Evolutionary conservation across 108 stramenopile species (phyloP).

Genomic region (Skeletonema marinoi): DNA sequence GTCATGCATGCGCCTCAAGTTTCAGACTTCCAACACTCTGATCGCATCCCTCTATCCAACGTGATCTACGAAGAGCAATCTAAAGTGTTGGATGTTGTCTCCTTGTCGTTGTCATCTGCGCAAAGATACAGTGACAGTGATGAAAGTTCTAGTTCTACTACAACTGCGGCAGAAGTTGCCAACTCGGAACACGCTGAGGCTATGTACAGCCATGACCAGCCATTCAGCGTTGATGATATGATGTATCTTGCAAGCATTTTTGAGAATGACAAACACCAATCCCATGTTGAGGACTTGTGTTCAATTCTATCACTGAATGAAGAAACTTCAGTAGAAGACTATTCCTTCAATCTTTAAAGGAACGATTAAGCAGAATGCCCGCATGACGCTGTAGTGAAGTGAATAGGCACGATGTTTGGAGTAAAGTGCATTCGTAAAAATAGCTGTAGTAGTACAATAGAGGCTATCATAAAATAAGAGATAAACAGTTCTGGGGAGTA

Average conservation of each 20-base stretch:
- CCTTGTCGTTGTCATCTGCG: neutral
- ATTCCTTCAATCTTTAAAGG: constrained; percentile 30
- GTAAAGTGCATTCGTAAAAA: neutral
- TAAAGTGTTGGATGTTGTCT: neutral
- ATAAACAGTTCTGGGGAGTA: no score
- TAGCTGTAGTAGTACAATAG: no score
- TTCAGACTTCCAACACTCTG: neutral
- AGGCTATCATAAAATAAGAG: no score
- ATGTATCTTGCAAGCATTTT: constrained; percentile 8
- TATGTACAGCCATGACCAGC: neutral
- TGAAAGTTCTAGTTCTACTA: neutral
- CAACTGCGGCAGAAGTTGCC: neutral
- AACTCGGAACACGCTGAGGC: neutral
- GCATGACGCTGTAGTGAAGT: neutral
- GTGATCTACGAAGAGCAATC: neutral
- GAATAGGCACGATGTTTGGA: neutral
- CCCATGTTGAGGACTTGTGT: neutral
- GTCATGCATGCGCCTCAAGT: neutral
- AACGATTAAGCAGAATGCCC: neutral
- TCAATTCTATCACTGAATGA: constrained; percentile 3
- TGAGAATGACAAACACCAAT: neutral
- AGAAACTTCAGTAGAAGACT: neutral
- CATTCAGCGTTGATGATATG: neutral
- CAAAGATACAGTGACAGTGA: no score
- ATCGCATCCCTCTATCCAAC: neutral